These are phyloP conservation scores for Podila epicladia DNA, from an alignment of 192 early-diverging fungal species.

Conservation along the genomic window DNA sequence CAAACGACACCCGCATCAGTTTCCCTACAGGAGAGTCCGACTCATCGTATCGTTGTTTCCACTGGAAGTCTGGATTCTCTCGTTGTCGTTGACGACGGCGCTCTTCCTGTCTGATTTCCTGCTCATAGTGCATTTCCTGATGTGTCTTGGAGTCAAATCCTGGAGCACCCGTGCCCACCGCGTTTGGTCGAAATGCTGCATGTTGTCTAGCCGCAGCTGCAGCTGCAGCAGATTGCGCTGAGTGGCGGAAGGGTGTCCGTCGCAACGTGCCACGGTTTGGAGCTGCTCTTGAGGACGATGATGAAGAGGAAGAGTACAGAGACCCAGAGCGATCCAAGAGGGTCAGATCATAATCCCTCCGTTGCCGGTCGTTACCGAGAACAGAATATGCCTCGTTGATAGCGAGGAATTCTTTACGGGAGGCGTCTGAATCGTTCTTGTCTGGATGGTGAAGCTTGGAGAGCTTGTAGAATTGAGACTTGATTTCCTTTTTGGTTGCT, in stretches of 20 bases:
- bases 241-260: slow-evolving; percentile 41
- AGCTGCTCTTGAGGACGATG: slow-evolving; percentile 1
- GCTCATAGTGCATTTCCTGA: slow-evolving; percentile 49
- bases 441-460: slow-evolving; percentile 90
- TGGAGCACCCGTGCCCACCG: slow-evolving; percentile 9
- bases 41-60: slow-evolving; percentile 13
- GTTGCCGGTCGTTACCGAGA: slow-evolving; percentile 73
- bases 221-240: slow-evolving; percentile 38
- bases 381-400: slow-evolving; percentile 91
- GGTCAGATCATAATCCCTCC: slow-evolving; percentile 82
- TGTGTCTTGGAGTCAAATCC: slow-evolving; percentile 47
- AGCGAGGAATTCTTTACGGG: slow-evolving; percentile 75
- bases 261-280: slow-evolving; percentile 24
- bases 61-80: slow-evolving; percentile 7
- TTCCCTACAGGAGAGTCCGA: slow-evolving; percentile 10
- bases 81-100: slow-evolving; percentile 26
- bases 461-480: slow-evolving; percentile 75
- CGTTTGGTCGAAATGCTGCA: slow-evolving; percentile 8
- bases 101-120: slow-evolving; percentile 25
- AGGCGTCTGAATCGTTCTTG: slow-evolving; percentile 73
- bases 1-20: slow-evolving; percentile 11
- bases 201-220: slow-evolving; percentile 24
- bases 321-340: slow-evolving; percentile 30
- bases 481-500: slow-evolving; percentile 68
- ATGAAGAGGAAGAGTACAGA: slow-evolving; percentile 5